A percentile compares a stretch with the other conserved stretches of the same genome.
phyloP scores from a whole-genome alignment of 179 eudicot species.

The Silene noctiflora region DNA sequence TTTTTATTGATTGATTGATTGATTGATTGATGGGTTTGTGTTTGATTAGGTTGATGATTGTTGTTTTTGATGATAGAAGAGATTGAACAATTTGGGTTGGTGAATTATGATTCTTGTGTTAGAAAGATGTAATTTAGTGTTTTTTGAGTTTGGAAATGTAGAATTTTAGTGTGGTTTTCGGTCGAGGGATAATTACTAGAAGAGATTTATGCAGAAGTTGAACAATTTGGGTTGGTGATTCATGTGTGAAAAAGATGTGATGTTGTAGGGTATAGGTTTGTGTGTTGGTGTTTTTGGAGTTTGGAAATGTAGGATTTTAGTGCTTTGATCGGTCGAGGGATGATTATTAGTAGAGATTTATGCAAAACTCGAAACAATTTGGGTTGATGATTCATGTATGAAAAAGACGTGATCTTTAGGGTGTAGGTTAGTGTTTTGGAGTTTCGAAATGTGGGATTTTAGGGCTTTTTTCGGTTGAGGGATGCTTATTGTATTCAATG shows the following conservation, averaged over 20 bases:
- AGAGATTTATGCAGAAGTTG: neutral
- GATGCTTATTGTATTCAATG: too few species aligned
- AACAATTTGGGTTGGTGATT: neutral
- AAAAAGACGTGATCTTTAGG: neutral
- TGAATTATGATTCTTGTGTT: neutral
- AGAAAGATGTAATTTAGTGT: neutral
- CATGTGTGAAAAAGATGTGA: neutral
- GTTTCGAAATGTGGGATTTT: neutral
- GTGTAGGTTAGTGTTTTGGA: neutral
- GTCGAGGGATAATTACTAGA: too few species aligned
- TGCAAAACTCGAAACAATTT: neutral
- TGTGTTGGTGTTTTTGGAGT: neutral
- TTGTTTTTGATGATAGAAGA: neutral
- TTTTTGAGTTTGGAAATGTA: neutral
- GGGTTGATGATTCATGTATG: neutral
- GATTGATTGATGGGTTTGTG: neutral
- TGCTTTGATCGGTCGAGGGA: neutral
- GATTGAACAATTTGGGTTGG: neutral
- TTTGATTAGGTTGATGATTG: neutral
- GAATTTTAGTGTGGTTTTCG: neutral
- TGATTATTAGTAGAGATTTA: too few species aligned
- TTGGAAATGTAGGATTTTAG: constrained; percentile 3
- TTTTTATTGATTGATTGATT: neutral
- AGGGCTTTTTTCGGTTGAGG: neutral
- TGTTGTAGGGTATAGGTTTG: neutral